Evolutionary conservation across 2,329 filamentous ascomycete genomes (phyloP), one percentile per base, ranked within the genome.

Genomic region (Sphaerulina populicola): DNA sequence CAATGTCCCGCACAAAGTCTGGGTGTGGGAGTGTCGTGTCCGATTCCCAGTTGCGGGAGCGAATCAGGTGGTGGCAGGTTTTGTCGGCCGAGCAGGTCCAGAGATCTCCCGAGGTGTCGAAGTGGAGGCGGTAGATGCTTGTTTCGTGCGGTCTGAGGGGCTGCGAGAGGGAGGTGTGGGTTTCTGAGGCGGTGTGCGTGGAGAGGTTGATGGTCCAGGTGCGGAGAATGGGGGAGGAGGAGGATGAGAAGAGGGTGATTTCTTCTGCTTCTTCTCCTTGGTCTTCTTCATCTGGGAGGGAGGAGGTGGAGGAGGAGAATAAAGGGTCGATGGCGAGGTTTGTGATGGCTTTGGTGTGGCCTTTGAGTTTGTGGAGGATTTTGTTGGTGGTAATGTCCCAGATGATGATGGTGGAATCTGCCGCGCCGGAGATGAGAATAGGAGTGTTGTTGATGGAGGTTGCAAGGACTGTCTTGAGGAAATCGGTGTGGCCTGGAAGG

Each of bases 21-120:
- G 89, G 88, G 66, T 98, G 93, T 49, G 76, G 70, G 54, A 94
- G 79, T 4, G 72, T 77, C 49, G 90, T 84, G 53, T 91, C 88
- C 3, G 79, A 71, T 41, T 77, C 78, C 76, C 88, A 96, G 14
- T 75, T 76, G 41, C 78, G 80, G 21, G 76, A 72, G 47, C 89
- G 77, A 1, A 83, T 77, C 7, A 96, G 76, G 60, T 88, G 90
- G 67, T 91, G 93, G 1, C 82, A 82, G 0, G 85, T 89, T 60
- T 88, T 93, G 67, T 98, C 93, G 4, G 88, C 89, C 54, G 88
- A 95, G 5, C 90, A 86, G 6, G 91, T 96, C 89, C 89, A 97
- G 11, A 96, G 71, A 61, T 96, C 87, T 30, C 78, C 81, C 42
- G 81, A 79, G 4, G 70, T 69, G 40, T 68, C 65, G 61, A 94